Evolutionary conservation across 2,329 filamentous ascomycete species (phyloP), one percentile per base, ranked within the genome.

Genomic region (Fusarium sp.): DNA sequence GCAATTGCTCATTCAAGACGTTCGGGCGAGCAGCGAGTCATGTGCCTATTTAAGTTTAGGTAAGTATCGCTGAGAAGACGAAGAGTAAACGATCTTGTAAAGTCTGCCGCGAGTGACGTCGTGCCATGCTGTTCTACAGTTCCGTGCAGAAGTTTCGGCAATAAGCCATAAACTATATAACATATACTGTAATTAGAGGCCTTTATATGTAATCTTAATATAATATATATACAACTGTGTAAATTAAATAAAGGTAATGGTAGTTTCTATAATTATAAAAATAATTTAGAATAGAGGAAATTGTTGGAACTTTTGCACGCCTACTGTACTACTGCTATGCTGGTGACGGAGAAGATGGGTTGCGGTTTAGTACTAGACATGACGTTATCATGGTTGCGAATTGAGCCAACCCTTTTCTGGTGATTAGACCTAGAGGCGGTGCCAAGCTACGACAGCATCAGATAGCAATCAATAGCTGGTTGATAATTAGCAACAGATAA

Each of bases 1-100:
- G 30, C 47, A 41, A 51, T 49, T 35, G 40, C 35, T 23, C 22
- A 49, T 55, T 65, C 48, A 49, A 45, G 30, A 45, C 40, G 44
- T 44, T 45, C n/a, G 39, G 49, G n/a, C 17, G n/a, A 37, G 32
- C 6, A 22, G n/a, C 20, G 43, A 59, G 54, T 54, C 9, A 32
- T 40, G 33, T 45, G 33, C 56, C 33, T 46, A 40, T 41, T 33
- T n/a, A 19, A 40, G 25, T 20, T 22, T 9, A 25, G 25, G 25
- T 19, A 7, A 41, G 10, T 14, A 13, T 56, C 33, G 13, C 33
- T 23, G 20, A 13, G 10, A 41, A 17, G 15, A 35, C 40, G 27
- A 23, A 41, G 25, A 17, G 20, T 50, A 48, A 39, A n/a, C 27
- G 14, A n/a, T 23, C 17, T 39, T 13, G 30, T 33, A 22, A 45